Evolutionary conservation across 2,329 filamentous ascomycete genomes (phyloP).

Genomic region (Nigrospora osmanthi): DNA sequence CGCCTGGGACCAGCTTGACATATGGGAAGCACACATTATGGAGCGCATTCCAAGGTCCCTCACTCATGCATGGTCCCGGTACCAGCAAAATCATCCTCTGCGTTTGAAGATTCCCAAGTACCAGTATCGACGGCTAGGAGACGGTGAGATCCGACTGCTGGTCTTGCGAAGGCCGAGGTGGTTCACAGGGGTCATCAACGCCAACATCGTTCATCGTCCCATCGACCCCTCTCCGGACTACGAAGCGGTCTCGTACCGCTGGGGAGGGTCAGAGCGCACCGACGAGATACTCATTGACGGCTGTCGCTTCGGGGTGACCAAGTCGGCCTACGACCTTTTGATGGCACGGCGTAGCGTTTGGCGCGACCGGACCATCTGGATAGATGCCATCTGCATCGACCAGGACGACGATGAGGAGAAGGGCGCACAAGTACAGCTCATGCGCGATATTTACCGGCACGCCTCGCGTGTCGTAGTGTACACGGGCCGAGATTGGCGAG

Average conservation of each 20-base stretch:
- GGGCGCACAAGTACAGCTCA: conserved; percentile 6
- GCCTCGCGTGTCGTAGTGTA: conserved; percentile 7
- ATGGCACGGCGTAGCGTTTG: conserved; percentile 6
- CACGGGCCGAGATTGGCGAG: conserved; percentile 3
- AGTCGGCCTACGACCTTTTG: conserved; percentile 7
- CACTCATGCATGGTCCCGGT: conserved; percentile 6
- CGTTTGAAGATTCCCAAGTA: conserved; percentile 3
- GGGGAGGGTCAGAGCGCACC: conserved; percentile 4
- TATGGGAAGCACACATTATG: conserved; percentile 4
- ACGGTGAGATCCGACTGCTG: conserved; percentile 17
- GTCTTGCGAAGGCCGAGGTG: conserved; percentile 5
- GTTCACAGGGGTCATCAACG: conserved; percentile 4
- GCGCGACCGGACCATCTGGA: conserved; percentile 7
- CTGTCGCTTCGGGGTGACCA: conserved; percentile 6
- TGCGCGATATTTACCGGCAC: conserved; percentile 6
- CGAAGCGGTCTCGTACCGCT: conserved; percentile 9
- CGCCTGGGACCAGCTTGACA: conserved; percentile 4
- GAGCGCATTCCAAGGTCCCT: conserved; percentile 5
- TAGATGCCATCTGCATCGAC: conserved; percentile 9
- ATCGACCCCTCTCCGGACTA: conserved; percentile 6
- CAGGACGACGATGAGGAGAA: conserved; percentile 8
- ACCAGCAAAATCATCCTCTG: conserved; percentile 3
- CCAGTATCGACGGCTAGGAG: conserved; percentile 9
- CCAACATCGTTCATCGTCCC: conserved; percentile 2
- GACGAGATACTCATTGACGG: conserved; percentile 7